phyloP scores from a whole-genome alignment of 2,329 filamentous ascomycete genomes.

The Torrubiellomyces zombiae region DNA sequence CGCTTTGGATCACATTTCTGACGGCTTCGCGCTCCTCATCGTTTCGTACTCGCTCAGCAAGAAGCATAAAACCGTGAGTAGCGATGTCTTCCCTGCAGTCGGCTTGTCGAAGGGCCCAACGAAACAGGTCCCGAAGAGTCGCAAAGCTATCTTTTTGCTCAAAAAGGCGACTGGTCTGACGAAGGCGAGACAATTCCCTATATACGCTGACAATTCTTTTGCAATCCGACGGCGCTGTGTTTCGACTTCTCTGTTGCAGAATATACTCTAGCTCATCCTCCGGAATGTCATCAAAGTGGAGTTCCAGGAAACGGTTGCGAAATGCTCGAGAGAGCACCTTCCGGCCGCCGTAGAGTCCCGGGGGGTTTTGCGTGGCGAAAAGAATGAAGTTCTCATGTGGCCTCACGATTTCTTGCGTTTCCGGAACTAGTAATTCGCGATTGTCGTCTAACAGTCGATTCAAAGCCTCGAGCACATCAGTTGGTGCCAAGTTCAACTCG shows the following conservation, averaged over 20 bases:
- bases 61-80: conserved; percentile 85
- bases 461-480: conserved; percentile 87
- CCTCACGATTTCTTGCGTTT: conserved; percentile 85
- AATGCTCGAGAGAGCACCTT: conserved; percentile 91
- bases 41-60: conserved; percentile 89
- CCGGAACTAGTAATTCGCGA: conserved; percentile 82
- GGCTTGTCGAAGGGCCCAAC: conserved; percentile 78
- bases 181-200: conserved; percentile 72
- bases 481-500: conserved; percentile 90
- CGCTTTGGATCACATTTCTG: conserved; percentile 71
- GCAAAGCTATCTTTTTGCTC: conserved; percentile 97
- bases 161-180: conserved; percentile 82
- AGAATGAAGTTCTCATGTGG: conserved; percentile 95
- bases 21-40: conserved; percentile 71
- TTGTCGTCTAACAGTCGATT: conserved; percentile 96
- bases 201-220: conserved; percentile 85
- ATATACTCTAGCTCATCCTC: conserved; percentile 89
- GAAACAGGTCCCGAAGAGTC: conserved; percentile 84
- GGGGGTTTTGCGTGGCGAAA: conserved; percentile 94
- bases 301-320: conserved; percentile 86
- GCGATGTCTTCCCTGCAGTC: conserved; percentile 81
- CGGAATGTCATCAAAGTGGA: conserved; percentile 96
- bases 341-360: conserved; percentile 84
- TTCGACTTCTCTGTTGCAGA: conserved; percentile 70
- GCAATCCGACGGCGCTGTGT: conserved; percentile 79